Percentiles rank a stretch among this genome's conserved stretches.
These are phyloP conservation scores for Vitis vinifera DNA, from an alignment of 164 flowering plant species.

Conservation along the genomic window ASM3070453v1 NC_081822.1:1985001-1985500, in stretches of 20 bases:
- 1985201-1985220: slow-evolving; percentile 54
- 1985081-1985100: slow-evolving; percentile 42
- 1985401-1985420: slow-evolving; percentile 35
- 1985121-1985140: slow-evolving; percentile 51
- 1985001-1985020: slow-evolving; percentile 24
- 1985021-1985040: slow-evolving; percentile 21
- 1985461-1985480: background rate
- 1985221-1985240: slow-evolving; percentile 26
- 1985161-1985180: slow-evolving; percentile 50
- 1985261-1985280: slow-evolving; percentile 46
- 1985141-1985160: slow-evolving; percentile 43
- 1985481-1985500: slow-evolving; percentile 1
- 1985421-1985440: slow-evolving; percentile 32
- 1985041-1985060: slow-evolving; percentile 40
- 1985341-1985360: slow-evolving; percentile 17
- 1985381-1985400: slow-evolving; percentile 50
- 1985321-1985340: slow-evolving; percentile 37
- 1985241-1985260: slow-evolving; percentile 47
- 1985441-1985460: slow-evolving; percentile 26
- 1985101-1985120: slow-evolving; percentile 46
- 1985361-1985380: slow-evolving; percentile 28
- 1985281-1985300: slow-evolving; percentile 27
- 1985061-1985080: slow-evolving; percentile 51
- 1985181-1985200: slow-evolving; percentile 33
- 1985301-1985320: slow-evolving; percentile 48